Evolutionary conservation across 305 asterid species (phyloP), one percentile per base, ranked within the genome.

Genomic region (Fraxinus floribunda): DNA sequence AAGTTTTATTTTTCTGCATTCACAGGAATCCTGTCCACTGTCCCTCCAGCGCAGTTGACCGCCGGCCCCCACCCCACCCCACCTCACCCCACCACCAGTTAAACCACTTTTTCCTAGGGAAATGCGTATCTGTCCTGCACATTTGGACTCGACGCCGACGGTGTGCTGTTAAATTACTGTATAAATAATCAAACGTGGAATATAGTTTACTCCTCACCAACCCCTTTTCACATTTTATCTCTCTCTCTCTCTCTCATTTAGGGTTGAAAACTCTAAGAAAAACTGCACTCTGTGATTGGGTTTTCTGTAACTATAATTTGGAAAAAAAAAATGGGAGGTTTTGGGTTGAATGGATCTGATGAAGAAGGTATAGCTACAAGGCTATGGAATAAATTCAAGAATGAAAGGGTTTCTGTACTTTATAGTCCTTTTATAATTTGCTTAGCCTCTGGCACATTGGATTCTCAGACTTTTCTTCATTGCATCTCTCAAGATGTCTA

Each of bases 401-500:
- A 87, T 15, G 88, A 87, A 80, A 86, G 94, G 83, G 89, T 86
- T 84, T 86, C 87, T 72, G 92, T 92, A 32, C 91, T 90, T 76
- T 90, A 90, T 84, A 88, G 93, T 81, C 94, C 95, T 38, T 92
- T 78, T 82, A 82, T 89, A 4, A 83, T 90, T 3, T 85, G 87
- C 52, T 88, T 92, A 85, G 95, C 91, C 3, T 87, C 95, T 79
- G 94, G 85, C 38, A 78, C 84, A 85, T 79, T 92, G 84, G 86
- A 89, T 76, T 85, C 94, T 26, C 24, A 52, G 3, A 73, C 90
- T 38, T 92, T 92, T 71, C 89, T 90, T 39, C 84, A 46, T 78
- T 92, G 91, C 68, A 83, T 89, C 84, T 90, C 95, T 88, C 95
- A 92, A 79, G 95, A 92, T 86, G 88, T 85, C 78, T 89, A 78